These are phyloP conservation scores for Magnaporthales sp. DNA, from an alignment of 2,329 filamentous ascomycete genomes.

Conservation along the genomic window DNA sequence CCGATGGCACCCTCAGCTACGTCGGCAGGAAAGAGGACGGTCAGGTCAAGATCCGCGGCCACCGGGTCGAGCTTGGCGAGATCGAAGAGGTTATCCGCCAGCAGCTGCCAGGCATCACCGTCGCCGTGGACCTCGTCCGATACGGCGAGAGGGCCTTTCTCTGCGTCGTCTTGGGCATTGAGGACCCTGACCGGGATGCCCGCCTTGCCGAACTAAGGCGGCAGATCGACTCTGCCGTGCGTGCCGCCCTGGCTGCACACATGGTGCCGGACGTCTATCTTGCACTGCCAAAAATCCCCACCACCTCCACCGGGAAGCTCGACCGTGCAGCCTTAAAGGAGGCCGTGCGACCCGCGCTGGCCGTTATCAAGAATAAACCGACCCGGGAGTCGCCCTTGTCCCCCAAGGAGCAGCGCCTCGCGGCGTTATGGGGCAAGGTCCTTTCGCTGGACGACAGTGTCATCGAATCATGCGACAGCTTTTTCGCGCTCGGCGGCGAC, in stretches of 20 bases:
- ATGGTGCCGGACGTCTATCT: not conserved
- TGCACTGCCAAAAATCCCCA: not conserved
- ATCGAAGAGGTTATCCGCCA: not conserved
- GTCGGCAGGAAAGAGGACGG: conserved; percentile 20
- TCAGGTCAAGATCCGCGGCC: conserved; percentile 2
- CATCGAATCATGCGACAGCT: not conserved
- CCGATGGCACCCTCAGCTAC: not conserved
- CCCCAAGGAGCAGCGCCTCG: too few relatives aligned
- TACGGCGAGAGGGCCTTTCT: not conserved
- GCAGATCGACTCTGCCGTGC: not conserved
- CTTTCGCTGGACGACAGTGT: not conserved
- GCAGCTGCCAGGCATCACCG: not conserved
- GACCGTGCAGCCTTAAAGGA: conserved; percentile 18
- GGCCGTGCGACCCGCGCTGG: conserved; percentile 1
- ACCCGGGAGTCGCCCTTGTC: too few relatives aligned
- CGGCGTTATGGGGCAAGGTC: too few relatives aligned
- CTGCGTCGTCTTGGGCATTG: not conserved
- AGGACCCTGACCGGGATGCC: not conserved
- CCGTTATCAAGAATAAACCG: not conserved
- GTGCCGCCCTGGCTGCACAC: not conserved
- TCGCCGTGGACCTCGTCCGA: not conserved
- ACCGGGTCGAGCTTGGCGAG: conserved; percentile 5
- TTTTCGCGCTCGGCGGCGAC: not conserved
- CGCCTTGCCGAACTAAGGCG: not conserved
- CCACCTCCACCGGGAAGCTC: conserved; percentile 8